These are phyloP conservation scores for Penicillium mononematosum DNA, from an alignment of 495 filamentous ascomycete genomes.

Conservation along the genomic window DNA sequence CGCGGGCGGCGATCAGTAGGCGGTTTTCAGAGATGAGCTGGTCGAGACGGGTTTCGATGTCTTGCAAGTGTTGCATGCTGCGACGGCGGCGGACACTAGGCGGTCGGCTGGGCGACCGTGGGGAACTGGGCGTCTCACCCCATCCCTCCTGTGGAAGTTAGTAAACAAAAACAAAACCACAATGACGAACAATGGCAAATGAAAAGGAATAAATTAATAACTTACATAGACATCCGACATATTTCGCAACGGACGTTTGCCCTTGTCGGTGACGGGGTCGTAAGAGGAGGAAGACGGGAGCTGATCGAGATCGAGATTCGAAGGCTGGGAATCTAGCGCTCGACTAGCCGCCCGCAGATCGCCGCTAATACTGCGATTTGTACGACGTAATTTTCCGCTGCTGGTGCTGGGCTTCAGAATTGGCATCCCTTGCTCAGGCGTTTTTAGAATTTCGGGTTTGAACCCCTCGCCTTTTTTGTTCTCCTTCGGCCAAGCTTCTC, in stretches of 20 bases:
- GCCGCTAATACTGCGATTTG: constrained; percentile 71
- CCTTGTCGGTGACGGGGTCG: constrained; percentile 80
- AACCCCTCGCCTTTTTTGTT: constrained; percentile 33
- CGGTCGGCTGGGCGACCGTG: constrained; percentile 90
- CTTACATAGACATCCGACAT: constrained; percentile 96
- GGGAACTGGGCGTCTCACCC: constrained; percentile 88
- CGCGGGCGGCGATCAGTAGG: constrained; percentile 66
- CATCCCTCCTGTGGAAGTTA: constrained; percentile 71
- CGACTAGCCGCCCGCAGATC: constrained; percentile 73
- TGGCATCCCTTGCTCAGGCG: constrained; percentile 37
- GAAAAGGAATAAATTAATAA: constrained; percentile 30
- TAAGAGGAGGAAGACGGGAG: constrained; percentile 61
- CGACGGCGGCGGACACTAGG: constrained; percentile 93
- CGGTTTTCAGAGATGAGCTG: constrained; percentile 80
- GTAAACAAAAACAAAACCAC: constrained; percentile 33
- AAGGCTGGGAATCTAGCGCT: constrained; percentile 31
- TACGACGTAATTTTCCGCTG: constrained; percentile 59
- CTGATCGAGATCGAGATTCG: constrained; percentile 42
- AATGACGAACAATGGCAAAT: constrained; percentile 1
- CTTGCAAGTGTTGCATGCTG: constrained; percentile 88
- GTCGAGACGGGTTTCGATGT: constrained; percentile 74
- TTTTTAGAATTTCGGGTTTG: constrained; percentile 26
- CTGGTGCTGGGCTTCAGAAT: constrained; percentile 37
- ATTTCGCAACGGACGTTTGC: constrained; percentile 75
- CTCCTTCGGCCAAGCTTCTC: constrained; percentile 52